phyloP scores from a whole-genome alignment of 2,329 filamentous ascomycete genomes.

The Fusarium sublunatum region DNA sequence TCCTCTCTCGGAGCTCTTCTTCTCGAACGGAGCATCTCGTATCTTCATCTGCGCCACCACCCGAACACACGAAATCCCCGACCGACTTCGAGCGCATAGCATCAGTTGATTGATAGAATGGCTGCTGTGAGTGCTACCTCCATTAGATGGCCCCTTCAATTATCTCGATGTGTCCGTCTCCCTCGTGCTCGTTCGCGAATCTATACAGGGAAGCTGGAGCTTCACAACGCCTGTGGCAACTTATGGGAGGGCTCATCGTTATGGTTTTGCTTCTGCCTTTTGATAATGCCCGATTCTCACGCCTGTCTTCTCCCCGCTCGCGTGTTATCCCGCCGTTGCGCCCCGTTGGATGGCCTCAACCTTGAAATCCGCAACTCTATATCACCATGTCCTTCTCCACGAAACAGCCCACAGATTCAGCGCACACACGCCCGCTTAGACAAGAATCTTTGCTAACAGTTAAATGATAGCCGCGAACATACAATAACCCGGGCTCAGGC shows the following conservation, averaged over 20 bases:
- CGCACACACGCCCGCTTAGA: neutral
- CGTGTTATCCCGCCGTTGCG: slow-evolving; percentile 40
- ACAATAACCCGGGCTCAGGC: slow-evolving; percentile 65
- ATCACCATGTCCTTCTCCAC: slow-evolving; percentile 20
- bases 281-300: slow-evolving; percentile 2
- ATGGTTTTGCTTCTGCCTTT: neutral
- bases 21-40: slow-evolving; percentile 33
- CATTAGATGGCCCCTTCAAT: slow-evolving; percentile 34
- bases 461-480: slow-evolving; percentile 54
- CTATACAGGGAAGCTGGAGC: slow-evolving; percentile 10
- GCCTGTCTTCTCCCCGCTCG: slow-evolving; percentile 34
- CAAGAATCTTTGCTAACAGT: slow-evolving; percentile 36
- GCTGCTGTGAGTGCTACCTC: slow-evolving; percentile 55
- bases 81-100: slow-evolving; percentile 45
- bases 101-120: slow-evolving; percentile 55
- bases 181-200: slow-evolving; percentile 12
- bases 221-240: slow-evolving; percentile 8
- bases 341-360: slow-evolving; percentile 33
- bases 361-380: slow-evolving; percentile 28
- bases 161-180: slow-evolving; percentile 24
- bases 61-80: slow-evolving; percentile 34
- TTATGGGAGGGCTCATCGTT: neutral
- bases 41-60: slow-evolving; percentile 30
- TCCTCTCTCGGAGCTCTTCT: slow-evolving; percentile 37
- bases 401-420: neutral